phyloP scores from a whole-genome alignment of 805 yeast genomes.

The Candida hungchunana region DNA sequence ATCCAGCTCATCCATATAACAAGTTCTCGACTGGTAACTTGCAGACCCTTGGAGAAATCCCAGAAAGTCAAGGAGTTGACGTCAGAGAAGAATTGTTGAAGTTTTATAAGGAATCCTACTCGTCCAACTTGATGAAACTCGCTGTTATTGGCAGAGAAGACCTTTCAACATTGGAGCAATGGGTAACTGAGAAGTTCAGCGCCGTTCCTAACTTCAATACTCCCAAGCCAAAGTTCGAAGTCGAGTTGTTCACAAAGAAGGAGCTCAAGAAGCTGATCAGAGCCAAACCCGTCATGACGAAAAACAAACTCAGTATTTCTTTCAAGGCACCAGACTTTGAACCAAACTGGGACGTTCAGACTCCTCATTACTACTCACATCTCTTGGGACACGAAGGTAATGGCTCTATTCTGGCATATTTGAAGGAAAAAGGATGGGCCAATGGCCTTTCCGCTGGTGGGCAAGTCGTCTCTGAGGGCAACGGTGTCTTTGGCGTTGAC shows the following conservation, averaged over 20 bases:
- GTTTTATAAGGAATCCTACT: constrained; percentile 68
- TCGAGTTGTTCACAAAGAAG: constrained; percentile 43
- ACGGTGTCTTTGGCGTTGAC: constrained; percentile 61
- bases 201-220: constrained; percentile 46
- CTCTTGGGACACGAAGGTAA: constrained; percentile 89
- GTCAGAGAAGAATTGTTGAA: constrained; percentile 78
- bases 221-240: constrained; percentile 34
- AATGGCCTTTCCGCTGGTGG: constrained; percentile 73
- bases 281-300: constrained; percentile 82
- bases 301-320: constrained; percentile 57
- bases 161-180: constrained; percentile 61
- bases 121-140: constrained; percentile 85
- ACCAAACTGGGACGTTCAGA: constrained; percentile 61
- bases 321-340: constrained; percentile 80
- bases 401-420: constrained; percentile 71
- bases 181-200: constrained; percentile 67
- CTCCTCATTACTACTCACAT: constrained; percentile 71
- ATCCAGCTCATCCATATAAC: constrained; percentile 74
- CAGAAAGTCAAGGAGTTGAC: constrained; percentile 55
- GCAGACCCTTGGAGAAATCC: constrained; percentile 65
- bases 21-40: constrained; percentile 90
- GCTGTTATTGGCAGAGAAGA: constrained; percentile 81
- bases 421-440: constrained; percentile 77
- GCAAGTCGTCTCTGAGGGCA: constrained; percentile 60
- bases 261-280: constrained; percentile 51